Base-by-base conservation (phyloP, 192 early-diverging fungal species). In the Umbelopsis sp. region DNA sequence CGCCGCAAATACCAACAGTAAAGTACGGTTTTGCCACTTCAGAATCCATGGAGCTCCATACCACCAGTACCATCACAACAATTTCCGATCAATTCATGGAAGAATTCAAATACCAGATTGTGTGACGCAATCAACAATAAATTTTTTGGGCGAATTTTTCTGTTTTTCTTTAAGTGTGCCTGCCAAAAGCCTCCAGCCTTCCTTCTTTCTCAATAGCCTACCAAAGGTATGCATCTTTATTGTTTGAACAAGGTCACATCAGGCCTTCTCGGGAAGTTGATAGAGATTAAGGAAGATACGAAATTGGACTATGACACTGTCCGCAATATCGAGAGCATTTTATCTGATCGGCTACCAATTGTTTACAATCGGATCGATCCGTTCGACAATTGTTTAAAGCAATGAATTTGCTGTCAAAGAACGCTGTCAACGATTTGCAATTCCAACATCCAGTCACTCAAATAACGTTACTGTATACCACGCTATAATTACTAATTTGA, bases 171-270 rank as follows among this genome's bases (percentile, higher is more conserved):
- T 35, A 61, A 61, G 55, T 61, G 55, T 33, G 30, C 27, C 27
- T n/a, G 16, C 55, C 9, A 21, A 25, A 10, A 61, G 27, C 25
- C 25, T 33, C 23, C 11, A 61, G 55, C 55, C 30, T 61, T 61
- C 55, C 27, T 61, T 61, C 55, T 61, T 61, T 61, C 55, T 61
- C 55, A 61, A 61, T 61, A 61, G 55, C 55, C 55, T 61, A 61
- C 55, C 55, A 61, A 61, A 61, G 55, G 55, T 61, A 61, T 16
- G 16, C 23, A 25, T 35, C 16, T 30, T 61, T 30, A 61, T 15
- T 37, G 18, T 61, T 61, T 61, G 27, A 61, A 12, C 30, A n/a
- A 35, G 16, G 33, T 35, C 27, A 5, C 2, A 16, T 18, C 18
- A 12, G 55, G 18, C 6, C 10, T 41, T 41, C 5, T 41, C 37